phyloP scores from a whole-genome alignment of 495 filamentous ascomycete species.

The Talaromyces borbonicus region DNA sequence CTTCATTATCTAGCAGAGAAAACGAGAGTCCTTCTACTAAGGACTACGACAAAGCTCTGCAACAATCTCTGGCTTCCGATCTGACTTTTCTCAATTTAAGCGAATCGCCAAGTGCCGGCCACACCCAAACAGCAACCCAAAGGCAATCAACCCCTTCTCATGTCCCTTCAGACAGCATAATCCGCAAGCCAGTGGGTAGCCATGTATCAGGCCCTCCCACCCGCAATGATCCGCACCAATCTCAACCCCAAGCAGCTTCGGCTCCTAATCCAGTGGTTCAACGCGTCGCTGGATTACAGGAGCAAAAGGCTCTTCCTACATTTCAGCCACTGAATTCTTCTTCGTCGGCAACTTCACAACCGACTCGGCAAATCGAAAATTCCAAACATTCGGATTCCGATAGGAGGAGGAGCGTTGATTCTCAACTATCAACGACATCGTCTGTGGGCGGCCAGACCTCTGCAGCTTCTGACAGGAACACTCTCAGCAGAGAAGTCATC shows the following conservation, averaged over 20 bases:
- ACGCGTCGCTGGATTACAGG: conserved; percentile 11
- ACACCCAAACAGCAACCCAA: conserved; percentile 10
- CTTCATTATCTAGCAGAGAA: conserved; percentile 15
- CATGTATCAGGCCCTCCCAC: conserved; percentile 9
- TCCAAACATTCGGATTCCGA: too few relatives aligned
- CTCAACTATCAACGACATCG: not conserved
- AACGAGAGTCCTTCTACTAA: conserved; percentile 31
- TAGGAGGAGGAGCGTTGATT: not conserved
- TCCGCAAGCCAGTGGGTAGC: conserved; percentile 9
- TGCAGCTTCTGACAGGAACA: conserved; percentile 33
- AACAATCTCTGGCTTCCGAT: conserved; percentile 50
- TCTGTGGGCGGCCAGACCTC: not conserved
- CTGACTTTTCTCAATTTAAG: conserved; percentile 40
- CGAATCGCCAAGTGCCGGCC: conserved; percentile 10
- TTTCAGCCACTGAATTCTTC: conserved; percentile 10
- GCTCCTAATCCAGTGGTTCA: not conserved
- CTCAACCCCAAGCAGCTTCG: conserved; percentile 12
- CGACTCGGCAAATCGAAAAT: not conserved
- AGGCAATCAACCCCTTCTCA: conserved; percentile 11
- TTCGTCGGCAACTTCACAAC: conserved; percentile 18
- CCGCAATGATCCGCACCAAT: conserved; percentile 19
- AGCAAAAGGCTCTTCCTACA: conserved; percentile 22
- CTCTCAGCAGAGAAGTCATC: conserved; percentile 65
- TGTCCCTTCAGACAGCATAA: conserved; percentile 19
- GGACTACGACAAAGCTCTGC: conserved; percentile 50